Base-by-base conservation (phyloP, 306 rosid genomes). In the Castanea sativa region DNA sequence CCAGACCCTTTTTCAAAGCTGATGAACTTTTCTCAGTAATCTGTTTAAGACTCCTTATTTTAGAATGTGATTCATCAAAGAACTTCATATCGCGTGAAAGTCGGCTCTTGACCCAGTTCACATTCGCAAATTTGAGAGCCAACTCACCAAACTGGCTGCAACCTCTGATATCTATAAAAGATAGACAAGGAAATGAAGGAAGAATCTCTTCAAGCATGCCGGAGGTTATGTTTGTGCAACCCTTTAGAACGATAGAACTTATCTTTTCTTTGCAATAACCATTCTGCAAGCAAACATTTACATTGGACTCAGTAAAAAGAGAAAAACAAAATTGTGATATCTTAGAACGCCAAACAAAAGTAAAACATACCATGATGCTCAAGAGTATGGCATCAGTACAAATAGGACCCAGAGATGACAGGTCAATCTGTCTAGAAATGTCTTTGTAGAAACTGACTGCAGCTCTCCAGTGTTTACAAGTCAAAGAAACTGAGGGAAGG, bases 391-490 rank as follows among this genome's bases (percentile, higher is more conserved):
- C 85, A 69, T 96, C 97, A 19, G 91, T 89, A 88, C 99, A 96
- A 69, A 84, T 86, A 77, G 88, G 84, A 69, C 97, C 98, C 76
- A 96, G 78, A 80, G 85, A 88, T 81, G 98, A 89, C 81, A 96
- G 72, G 81, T 93, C 88, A 80, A 90, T 86, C 82, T 96, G 94
- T 75, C 86, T 88, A 72, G 98, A 89, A 72, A 96, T 79, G 68
- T 81, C 88, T 83, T 83, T 93, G 78, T 91, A 96, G 83, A 96
- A 93, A 76, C 78, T 63, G 85, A 80, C 91, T 52, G 90, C 85
- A 82, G 96, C 82, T 83, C 87, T 90, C 99, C 99, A 96, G 79
- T 85, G 98, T 86, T 89, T 90, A 86, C 99, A 96, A 74, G 98
- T 93, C 83, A 83, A 51, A 63, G 99, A 89, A 76, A 98, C 96